Base-by-base conservation (phyloP, 108 stramenopile genomes). In the Halocafeteria seosinensis region DNA sequence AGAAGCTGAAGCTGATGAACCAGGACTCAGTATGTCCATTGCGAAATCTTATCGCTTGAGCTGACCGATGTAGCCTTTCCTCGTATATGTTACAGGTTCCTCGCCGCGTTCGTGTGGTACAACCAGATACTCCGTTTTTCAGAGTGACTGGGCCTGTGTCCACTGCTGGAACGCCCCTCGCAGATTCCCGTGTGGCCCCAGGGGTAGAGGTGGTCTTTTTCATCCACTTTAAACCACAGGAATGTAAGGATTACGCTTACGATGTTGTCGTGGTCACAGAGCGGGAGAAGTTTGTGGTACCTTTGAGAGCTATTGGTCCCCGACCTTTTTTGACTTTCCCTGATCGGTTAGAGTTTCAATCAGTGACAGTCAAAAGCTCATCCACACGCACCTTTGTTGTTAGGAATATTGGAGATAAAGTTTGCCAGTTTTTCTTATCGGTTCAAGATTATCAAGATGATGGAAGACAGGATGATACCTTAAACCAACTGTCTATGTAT, bases 261-360 rank as follows among this genome's bases (percentile, higher is more conserved):
- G 80, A 83, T 26, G 70, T 83, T 32, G 57, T 77, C 13, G 76
- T 76, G 50, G 50, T 64, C 38, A 83, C 82, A 8, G 82, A 83
- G 51, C 60, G 82, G 4, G 82, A 83, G 63, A 77, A 75, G 62
- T 83, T 83, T 52, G 11, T 81, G 29, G 78, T 83, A 11, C 80
- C 78, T 13, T 42, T 83, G 0, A 57, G 55, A 11, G 82, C 82
- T 5, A 21, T 69, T 24, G 82, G 82, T 1, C 78, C 63, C 27
- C 65, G 78, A 17, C 58, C 82, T 2, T 68, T 50, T 30, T 71
- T 83, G 23, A 62, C 66, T 47, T 75, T 83, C 34, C 82, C 82
- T 23, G 80, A 81, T 36, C 60, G 74, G 69, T 52, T 83, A 33
- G 61, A 34, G 25, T 79, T 79, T 42, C 61, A 64, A 36, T 21